phyloP scores from a whole-genome alignment of 225 moss, liverwort and hornwort genomes.

The Physcomitrium patens region DNA sequence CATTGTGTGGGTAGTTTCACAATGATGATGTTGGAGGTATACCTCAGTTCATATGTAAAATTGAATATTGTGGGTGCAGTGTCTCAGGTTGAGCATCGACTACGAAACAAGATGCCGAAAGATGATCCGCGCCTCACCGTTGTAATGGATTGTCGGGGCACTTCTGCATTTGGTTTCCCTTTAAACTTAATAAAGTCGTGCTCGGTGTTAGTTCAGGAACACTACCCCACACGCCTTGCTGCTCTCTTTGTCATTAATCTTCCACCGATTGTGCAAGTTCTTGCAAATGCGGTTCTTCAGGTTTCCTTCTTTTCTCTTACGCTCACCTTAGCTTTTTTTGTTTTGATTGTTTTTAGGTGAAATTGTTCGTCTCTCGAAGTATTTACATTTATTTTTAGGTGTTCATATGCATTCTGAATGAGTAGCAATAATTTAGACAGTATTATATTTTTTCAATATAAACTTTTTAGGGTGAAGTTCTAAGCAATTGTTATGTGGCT shows the following conservation, averaged over 20 bases:
- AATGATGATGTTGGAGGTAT: constrained; percentile 7
- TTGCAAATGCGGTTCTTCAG: constrained; percentile 82
- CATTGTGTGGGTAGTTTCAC: neutral
- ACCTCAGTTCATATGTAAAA: neutral
- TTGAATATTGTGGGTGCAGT: constrained; percentile 60
- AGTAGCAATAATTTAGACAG: neutral
- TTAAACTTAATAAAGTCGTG: constrained; percentile 91
- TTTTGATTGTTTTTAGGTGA: neutral
- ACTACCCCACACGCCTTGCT: constrained; percentile 86
- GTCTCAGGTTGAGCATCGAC: constrained; percentile 88
- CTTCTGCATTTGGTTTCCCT: constrained; percentile 82
- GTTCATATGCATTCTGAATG: neutral
- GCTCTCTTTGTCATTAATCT: constrained; percentile 86
- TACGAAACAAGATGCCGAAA: constrained; percentile 52
- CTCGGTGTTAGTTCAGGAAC: constrained; percentile 82
- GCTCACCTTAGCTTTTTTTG: neutral
- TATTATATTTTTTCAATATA: neutral
- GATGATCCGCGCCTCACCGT: constrained; percentile 77
- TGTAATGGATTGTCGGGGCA: constrained; percentile 90
- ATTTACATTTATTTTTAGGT: neutral
- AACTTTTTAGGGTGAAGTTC: constrained; percentile 9
- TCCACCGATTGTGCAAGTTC: constrained; percentile 75
- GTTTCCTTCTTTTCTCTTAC: constrained; percentile 32
- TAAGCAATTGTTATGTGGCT: constrained; percentile 7
- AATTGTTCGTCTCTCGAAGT: constrained; percentile 1